Evolutionary conservation across 2,329 filamentous ascomycete species (phyloP).

Genomic region (Penicillium concentricum): DNA sequence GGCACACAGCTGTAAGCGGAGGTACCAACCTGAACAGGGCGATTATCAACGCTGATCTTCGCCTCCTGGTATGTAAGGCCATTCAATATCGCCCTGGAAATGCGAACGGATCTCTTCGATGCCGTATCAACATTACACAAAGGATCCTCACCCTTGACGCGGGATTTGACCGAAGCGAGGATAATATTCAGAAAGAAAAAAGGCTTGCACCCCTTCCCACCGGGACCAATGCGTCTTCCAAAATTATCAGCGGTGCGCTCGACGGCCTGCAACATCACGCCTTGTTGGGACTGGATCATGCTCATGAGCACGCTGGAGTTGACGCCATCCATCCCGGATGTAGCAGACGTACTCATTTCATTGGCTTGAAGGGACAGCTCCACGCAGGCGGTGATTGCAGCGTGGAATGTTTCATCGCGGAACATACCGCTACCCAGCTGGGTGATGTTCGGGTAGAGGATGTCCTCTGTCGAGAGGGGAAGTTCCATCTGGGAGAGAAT

Average conservation of each 20-base stretch:
- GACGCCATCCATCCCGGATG: constrained; percentile 17
- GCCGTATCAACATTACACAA: constrained; percentile 24
- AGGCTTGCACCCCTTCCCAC: constrained; percentile 31
- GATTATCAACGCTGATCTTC: constrained; percentile 14
- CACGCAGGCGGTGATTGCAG: constrained; percentile 33
- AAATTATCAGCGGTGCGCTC: constrained; percentile 31
- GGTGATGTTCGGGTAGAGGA: constrained; percentile 30
- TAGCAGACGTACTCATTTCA: constrained; percentile 20
- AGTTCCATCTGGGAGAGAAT: constrained; percentile 34
- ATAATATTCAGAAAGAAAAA: constrained; percentile 32
- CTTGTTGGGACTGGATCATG: constrained; percentile 33
- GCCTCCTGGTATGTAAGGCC: constrained; percentile 25
- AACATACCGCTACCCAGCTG: constrained; percentile 37
- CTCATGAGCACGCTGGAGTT: constrained; percentile 28
- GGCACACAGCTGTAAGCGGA: neutral
- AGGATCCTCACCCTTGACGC: constrained; percentile 32
- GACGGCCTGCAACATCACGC: constrained; percentile 30
- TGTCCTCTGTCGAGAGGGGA: constrained; percentile 15
- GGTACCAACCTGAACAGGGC: constrained; percentile 18
- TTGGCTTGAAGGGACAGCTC: constrained; percentile 33
- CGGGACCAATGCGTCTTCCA: constrained; percentile 25
- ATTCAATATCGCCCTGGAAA: constrained; percentile 25
- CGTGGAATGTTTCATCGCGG: constrained; percentile 35
- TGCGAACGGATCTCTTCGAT: constrained; percentile 22
- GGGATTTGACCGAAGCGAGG: constrained; percentile 33